Percentiles rank a stretch among this genome's conserved stretches.
Conservation (phyloP, 148 eudicot genomes). For the Nepenthes mirabilis region DNA sequence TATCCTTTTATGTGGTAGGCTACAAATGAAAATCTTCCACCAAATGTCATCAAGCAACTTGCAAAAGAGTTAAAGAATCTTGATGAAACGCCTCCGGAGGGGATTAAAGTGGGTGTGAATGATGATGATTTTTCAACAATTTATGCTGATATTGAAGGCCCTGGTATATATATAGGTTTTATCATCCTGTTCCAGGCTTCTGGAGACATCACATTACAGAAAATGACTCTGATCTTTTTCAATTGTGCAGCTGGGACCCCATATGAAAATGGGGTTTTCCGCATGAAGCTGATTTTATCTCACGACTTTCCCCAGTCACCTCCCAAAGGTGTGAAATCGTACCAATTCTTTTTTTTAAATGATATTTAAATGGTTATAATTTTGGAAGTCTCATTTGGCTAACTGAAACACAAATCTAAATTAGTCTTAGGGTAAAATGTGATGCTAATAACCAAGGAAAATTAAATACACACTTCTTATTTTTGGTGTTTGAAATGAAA, state of each 20-base stretch:
- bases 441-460: too few relatives aligned
- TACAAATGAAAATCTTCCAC: constrained; percentile 97
- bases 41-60: constrained; percentile 86
- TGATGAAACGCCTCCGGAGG: constrained; percentile 96
- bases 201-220: constrained; percentile 4
- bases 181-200: not conserved
- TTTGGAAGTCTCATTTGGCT: not conserved
- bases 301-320: constrained; percentile 91
- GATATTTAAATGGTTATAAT: too few relatives aligned
- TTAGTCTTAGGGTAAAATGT: too few relatives aligned
- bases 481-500: too few relatives aligned
- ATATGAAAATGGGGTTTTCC: constrained; percentile 85
- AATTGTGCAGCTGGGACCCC: constrained; percentile 91
- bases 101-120: constrained; percentile 88
- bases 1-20: constrained; percentile 36
- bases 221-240: constrained; percentile 8
- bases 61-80: constrained; percentile 95
- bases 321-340: constrained; percentile 56
- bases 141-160: constrained; percentile 93
- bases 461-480: too few relatives aligned
- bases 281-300: constrained; percentile 87
- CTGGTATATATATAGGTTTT: constrained; percentile 39
- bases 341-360: too few relatives aligned
- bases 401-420: too few relatives aligned
- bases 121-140: constrained; percentile 92